Evolutionary conservation across 1,284 basidiomycete genomes (phyloP).

Genomic region (Ganoderma boninense): DNA sequence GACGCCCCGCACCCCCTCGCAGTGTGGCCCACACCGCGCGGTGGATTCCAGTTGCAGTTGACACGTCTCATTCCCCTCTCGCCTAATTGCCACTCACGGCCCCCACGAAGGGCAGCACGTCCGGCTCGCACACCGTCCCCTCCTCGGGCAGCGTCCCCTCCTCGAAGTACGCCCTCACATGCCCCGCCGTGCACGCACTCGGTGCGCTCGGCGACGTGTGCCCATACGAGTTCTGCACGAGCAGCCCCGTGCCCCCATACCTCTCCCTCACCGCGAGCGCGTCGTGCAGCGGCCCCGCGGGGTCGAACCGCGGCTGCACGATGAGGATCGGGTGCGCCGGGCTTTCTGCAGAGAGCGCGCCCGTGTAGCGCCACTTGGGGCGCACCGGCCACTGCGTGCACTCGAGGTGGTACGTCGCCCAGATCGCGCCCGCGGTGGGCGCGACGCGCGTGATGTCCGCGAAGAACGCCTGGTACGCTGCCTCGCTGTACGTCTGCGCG

Average conservation of each 20-base stretch:
- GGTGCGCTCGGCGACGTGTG: constrained; percentile 52
- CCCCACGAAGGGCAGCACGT: constrained; percentile 32
- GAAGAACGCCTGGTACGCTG: constrained; percentile 25
- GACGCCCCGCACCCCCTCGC: too few relatives aligned
- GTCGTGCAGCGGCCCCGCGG: constrained; percentile 30
- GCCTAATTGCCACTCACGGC: neutral
- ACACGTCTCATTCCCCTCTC: too few relatives aligned
- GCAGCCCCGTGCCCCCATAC: constrained; percentile 30
- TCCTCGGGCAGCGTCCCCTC: constrained; percentile 50
- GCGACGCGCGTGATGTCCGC: constrained; percentile 44
- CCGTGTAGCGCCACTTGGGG: constrained; percentile 29
- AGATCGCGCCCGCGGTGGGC: constrained; percentile 41
- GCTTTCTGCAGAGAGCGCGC: constrained; percentile 29
- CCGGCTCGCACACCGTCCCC: constrained; percentile 48
- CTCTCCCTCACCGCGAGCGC: constrained; percentile 27
- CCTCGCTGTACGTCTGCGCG: constrained; percentile 36
- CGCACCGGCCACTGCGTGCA: constrained; percentile 31
- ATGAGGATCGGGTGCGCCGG: constrained; percentile 41
- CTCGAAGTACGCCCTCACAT: constrained; percentile 51
- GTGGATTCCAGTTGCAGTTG: too few relatives aligned
- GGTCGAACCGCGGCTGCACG: constrained; percentile 32
- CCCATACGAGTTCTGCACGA: constrained; percentile 38
- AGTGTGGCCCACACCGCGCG: too few relatives aligned
- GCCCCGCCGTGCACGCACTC: constrained; percentile 52
- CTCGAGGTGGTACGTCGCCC: constrained; percentile 22